Percentiles rank a stretch among this genome's conserved stretches.
These are phyloP conservation scores for Miscanthus sacchariflorus DNA, from an alignment of 202 grass and related monocot species.

Conservation along the genomic window DNA sequence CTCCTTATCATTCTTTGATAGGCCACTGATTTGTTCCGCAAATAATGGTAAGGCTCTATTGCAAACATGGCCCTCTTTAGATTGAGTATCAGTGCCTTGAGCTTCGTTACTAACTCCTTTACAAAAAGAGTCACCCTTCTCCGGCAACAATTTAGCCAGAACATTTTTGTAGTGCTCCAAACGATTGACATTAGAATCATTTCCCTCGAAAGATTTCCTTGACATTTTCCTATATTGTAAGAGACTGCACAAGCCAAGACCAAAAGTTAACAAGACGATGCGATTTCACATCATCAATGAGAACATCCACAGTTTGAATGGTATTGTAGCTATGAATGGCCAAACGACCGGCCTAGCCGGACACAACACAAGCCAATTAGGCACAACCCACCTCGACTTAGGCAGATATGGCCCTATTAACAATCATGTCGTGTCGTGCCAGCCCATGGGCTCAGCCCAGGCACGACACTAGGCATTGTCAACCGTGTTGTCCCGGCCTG, in stretches of 20 bases:
- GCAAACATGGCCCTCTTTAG: not conserved
- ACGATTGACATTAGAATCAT: slow-evolving; percentile 38
- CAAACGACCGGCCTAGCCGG: not conserved
- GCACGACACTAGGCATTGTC: not conserved
- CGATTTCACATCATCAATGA: not conserved
- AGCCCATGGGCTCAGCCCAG: not conserved
- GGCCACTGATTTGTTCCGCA: slow-evolving; percentile 33
- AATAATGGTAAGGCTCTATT: slow-evolving; percentile 41
- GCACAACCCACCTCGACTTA: not conserved
- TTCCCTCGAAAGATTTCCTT: slow-evolving; percentile 30
- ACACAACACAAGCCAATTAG: not conserved
- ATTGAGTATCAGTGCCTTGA: not conserved
- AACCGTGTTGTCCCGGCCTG: not conserved
- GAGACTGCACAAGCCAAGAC: not conserved
- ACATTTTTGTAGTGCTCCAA: slow-evolving; percentile 51
- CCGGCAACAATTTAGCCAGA: slow-evolving; percentile 31
- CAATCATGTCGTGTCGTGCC: not conserved
- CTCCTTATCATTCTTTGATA: slow-evolving; percentile 52
- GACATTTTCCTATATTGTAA: slow-evolving; percentile 35
- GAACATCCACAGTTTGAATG: not conserved
- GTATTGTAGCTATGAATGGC: not conserved
- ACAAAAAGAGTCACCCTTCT: slow-evolving; percentile 20
- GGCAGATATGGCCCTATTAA: not conserved
- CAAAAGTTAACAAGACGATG: not conserved
- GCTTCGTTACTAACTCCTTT: slow-evolving; percentile 9